Base-by-base conservation (phyloP, 331 rosid species). In the Arachis monticola region DNA sequence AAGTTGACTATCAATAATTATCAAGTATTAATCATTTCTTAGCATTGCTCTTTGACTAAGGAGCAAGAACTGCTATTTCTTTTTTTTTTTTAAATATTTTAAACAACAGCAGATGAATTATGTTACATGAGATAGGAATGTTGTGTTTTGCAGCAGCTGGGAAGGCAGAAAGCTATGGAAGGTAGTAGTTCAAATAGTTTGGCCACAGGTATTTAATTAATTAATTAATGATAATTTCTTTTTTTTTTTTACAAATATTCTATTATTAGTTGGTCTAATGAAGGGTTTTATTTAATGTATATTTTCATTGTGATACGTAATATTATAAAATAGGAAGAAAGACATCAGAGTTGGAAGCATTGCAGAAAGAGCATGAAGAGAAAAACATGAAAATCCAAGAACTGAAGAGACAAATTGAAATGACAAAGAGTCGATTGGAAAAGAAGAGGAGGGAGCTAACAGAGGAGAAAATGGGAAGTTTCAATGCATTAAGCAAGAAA, bases 91-190 rank as follows among this genome's bases (percentile, higher is more conserved):
- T 74, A 44, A 52, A 17, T 17, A 51, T 22, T 67, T 44, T 64
- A 22, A 64, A 44, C 72, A 10, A 2, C 40, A 35, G 40, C 22
- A 35, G 40, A 35, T 35, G 40, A 35, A 4, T 35, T 35, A 35
- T 35, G 3, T 35, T 10, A 64, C 22, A 17, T 35, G 40, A 35
- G 4, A 35, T 35, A 35, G 40, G 40, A 35, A 35, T 82, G 38
- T 78, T 63, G 5, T 62, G 32, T 74, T 75, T 58, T 76, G 87
- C 70, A 60, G 82, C 45, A 58, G 69, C 64, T 53, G 67, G 72
- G 69, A 80, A 78, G 66, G 44, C 58, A 86, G 72, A 72, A 80
- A 78, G 66, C 44, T 53, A 86, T 89, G 89, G 88, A 86, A 55
- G 77, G 65, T 55, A 74, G 58, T 51, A 45, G 75, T 72, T 81